These are phyloP conservation scores for Arthroderma sp. DNA, from an alignment of 2,329 filamentous ascomycete species.

Conservation along the genomic window DNA sequence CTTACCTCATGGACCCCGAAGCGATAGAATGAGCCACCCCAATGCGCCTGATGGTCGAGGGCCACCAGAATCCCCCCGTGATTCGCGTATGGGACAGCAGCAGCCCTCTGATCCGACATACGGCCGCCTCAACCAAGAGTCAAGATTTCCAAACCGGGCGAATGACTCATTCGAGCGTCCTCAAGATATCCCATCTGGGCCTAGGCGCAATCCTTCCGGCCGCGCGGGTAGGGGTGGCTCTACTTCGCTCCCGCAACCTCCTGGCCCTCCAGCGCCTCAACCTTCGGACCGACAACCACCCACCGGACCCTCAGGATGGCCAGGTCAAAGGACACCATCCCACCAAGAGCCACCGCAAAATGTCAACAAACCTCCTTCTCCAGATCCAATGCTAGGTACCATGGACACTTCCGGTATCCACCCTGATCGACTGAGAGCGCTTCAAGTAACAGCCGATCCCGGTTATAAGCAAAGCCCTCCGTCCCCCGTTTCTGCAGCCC, in stretches of 20 bases:
- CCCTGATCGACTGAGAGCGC: constrained; percentile 39
- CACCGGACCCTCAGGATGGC: constrained; percentile 29
- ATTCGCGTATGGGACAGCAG: constrained; percentile 24
- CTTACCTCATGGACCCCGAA: constrained; percentile 42
- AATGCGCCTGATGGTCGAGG: constrained; percentile 22
- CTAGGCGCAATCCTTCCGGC: constrained; percentile 25
- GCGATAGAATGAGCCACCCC: constrained; percentile 10
- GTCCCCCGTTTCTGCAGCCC: constrained; percentile 17
- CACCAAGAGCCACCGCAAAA: constrained; percentile 18
- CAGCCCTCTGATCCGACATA: constrained; percentile 30
- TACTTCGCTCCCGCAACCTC: constrained; percentile 16
- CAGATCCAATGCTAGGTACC: constrained; percentile 21
- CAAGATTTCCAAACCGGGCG: constrained; percentile 21
- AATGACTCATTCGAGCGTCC: constrained; percentile 30
- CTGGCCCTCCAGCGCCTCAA: constrained; percentile 13
- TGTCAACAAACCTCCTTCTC: constrained; percentile 16
- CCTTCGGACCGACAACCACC: constrained; percentile 29
- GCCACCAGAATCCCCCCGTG: constrained; percentile 18
- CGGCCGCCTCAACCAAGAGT: constrained; percentile 34
- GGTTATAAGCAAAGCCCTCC: constrained; percentile 5
- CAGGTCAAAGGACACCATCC: constrained; percentile 22
- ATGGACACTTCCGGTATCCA: constrained; percentile 37
- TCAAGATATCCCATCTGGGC: constrained; percentile 41
- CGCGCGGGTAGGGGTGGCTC: constrained; percentile 24
- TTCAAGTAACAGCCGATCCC: constrained; percentile 18